These are phyloP conservation scores for Coemansia sp. DNA, from an alignment of 192 early-diverging fungal genomes.

Conservation along the genomic window DNA sequence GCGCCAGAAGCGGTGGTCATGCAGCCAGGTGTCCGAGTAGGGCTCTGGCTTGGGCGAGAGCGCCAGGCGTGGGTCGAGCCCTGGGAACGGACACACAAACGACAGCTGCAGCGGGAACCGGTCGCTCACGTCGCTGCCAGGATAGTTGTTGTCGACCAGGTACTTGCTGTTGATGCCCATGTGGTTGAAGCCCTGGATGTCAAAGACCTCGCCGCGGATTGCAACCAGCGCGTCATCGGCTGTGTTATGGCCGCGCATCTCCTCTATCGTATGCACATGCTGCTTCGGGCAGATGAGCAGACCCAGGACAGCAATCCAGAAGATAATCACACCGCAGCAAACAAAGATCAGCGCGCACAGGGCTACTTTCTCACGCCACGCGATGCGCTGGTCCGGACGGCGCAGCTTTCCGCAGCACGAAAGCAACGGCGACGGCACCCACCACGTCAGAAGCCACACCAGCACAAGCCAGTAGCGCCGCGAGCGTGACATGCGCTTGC, in stretches of 20 bases:
- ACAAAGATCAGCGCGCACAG: slow-evolving; percentile 80
- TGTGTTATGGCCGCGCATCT: slow-evolving; percentile 63
- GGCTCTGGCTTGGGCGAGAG: slow-evolving; percentile 50
- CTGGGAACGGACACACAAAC: slow-evolving; percentile 56
- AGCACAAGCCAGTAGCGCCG: slow-evolving; percentile 76
- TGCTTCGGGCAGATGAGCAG: slow-evolving; percentile 70
- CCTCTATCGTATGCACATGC: slow-evolving; percentile 64
- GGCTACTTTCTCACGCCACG: slow-evolving; percentile 97
- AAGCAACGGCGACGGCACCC: slow-evolving; percentile 78
- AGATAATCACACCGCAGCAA: slow-evolving; percentile 73
- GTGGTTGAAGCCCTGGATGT: slow-evolving; percentile 64
- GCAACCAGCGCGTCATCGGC: slow-evolving; percentile 58
- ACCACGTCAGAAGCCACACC: slow-evolving; percentile 66
- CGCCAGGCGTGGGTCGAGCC: slow-evolving; percentile 54
- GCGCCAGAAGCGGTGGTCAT: slow-evolving; percentile 66
- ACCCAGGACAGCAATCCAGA: slow-evolving; percentile 78
- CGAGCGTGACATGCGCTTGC: slow-evolving; percentile 22
- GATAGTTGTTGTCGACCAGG: slow-evolving; percentile 58
- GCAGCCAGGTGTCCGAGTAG: slow-evolving; percentile 62
- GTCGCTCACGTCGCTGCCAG: slow-evolving; percentile 62
- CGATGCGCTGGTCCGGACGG: slow-evolving; percentile 75
- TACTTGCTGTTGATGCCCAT: slow-evolving; percentile 53
- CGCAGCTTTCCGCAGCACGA: slow-evolving; percentile 72
- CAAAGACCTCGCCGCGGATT: slow-evolving; percentile 81
- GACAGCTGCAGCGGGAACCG: slow-evolving; percentile 69